A percentile compares a stretch with the other conserved stretches of the same genome.
These are phyloP conservation scores for Aureobasidium lini DNA, from an alignment of 2,329 filamentous ascomycete species.

Conservation along the genomic window DNA sequence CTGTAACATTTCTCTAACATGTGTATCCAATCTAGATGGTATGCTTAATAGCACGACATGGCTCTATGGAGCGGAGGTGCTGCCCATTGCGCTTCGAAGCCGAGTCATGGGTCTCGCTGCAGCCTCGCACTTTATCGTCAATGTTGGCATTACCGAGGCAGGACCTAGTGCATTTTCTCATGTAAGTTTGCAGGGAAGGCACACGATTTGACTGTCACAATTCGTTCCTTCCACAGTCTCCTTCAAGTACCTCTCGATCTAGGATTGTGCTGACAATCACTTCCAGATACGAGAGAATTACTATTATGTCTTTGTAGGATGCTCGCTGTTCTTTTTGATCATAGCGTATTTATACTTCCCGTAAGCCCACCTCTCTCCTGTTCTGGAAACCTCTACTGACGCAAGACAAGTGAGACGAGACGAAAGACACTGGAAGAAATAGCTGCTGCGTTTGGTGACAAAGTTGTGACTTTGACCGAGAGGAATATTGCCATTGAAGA, in stretches of 20 bases:
- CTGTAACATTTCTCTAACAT: conserved; percentile 8
- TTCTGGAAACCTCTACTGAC: conserved; percentile 14
- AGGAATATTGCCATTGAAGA: conserved; percentile 19
- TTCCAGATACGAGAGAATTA: conserved; percentile 53
- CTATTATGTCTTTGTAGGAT: conserved; percentile 53
- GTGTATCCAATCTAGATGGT: conserved; percentile 30
- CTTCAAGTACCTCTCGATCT: neutral
- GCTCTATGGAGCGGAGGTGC: conserved; percentile 48
- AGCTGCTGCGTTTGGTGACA: conserved; percentile 27
- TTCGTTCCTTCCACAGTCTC: neutral
- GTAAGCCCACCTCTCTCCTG: conserved; percentile 22
- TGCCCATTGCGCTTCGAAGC: conserved; percentile 46
- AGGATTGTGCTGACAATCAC: conserved; percentile 43
- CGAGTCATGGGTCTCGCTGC: conserved; percentile 51
- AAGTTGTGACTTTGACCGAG: conserved; percentile 24
- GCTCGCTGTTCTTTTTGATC: conserved; percentile 44
- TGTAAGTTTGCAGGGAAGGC: neutral
- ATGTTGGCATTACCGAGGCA: conserved; percentile 36
- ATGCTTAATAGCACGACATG: conserved; percentile 50
- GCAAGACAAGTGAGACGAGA: conserved; percentile 20
- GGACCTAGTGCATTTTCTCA: conserved; percentile 15
- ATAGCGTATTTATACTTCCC: conserved; percentile 51
- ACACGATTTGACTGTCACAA: neutral
- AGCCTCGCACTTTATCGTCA: conserved; percentile 44
- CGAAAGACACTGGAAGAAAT: conserved; percentile 27